Conservation (phyloP, 768 basidiomycete genomes). For the Russula emetica region DNA sequence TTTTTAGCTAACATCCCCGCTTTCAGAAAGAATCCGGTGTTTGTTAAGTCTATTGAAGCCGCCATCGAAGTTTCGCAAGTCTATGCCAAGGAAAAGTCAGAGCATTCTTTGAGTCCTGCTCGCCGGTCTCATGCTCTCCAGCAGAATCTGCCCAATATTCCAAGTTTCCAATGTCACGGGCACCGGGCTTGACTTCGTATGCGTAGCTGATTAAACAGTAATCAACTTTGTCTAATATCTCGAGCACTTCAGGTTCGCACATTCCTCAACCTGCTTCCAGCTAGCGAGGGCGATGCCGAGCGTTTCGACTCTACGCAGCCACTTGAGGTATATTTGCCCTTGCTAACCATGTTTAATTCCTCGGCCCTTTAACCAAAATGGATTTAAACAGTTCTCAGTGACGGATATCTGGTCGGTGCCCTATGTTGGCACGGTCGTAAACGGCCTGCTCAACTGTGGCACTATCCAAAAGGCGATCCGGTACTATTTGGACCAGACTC, state of each 20-base stretch:
- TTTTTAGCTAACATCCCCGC: background rate
- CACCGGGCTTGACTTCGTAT: constrained; percentile 75
- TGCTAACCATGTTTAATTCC: background rate
- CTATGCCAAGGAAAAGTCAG: constrained; percentile 69
- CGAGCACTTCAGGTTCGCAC: constrained; percentile 57
- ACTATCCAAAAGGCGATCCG: constrained; percentile 70
- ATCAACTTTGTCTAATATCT: background rate
- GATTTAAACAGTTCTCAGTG: constrained; percentile 60
- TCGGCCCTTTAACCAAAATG: constrained; percentile 12
- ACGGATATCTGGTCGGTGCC: constrained; percentile 88
- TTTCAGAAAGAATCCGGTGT: constrained; percentile 72
- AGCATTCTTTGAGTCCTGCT: constrained; percentile 23
- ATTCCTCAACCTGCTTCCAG: constrained; percentile 86
- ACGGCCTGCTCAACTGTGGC: constrained; percentile 79
- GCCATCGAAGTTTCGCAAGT: constrained; percentile 73
- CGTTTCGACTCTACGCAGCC: constrained; percentile 79
- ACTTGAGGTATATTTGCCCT: constrained; percentile 52
- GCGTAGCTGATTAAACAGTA: constrained; percentile 25
- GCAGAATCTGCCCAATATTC: constrained; percentile 85
- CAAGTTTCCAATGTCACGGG: constrained; percentile 93
- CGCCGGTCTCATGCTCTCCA: background rate
- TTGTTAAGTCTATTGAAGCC: constrained; percentile 75
- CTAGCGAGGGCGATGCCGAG: constrained; percentile 77
- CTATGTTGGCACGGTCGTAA: constrained; percentile 79
- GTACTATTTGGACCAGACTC: constrained; percentile 89